Conservation (phyloP, 441 rosid species). For the Erodium chrysanthum region DNA sequence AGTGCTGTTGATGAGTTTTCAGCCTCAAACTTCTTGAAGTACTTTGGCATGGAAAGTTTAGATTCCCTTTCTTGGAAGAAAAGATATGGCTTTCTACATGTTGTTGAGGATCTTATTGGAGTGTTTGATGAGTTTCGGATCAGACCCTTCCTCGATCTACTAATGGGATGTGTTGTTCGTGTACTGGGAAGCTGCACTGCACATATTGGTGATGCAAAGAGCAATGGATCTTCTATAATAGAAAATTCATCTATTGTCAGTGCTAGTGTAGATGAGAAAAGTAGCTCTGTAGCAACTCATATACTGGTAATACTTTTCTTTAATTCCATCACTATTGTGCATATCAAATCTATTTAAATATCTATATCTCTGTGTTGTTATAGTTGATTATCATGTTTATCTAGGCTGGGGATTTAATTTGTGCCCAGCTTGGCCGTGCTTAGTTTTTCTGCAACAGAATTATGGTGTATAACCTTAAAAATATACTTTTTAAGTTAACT, state of each 20-base stretch:
- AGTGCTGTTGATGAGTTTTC: slow-evolving; percentile 38
- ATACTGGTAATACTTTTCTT: slow-evolving; percentile 36
- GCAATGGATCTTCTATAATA: slow-evolving; percentile 25
- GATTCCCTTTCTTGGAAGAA: slow-evolving; percentile 61
- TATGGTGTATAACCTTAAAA: background rate
- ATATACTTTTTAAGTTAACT: background rate
- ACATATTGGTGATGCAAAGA: slow-evolving; percentile 35
- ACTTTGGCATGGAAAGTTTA: slow-evolving; percentile 49
- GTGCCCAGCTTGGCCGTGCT: background rate
- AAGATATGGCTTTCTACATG: slow-evolving; percentile 76
- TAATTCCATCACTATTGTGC: slow-evolving; percentile 1
- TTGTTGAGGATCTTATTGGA: slow-evolving; percentile 62
- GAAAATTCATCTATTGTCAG: slow-evolving; percentile 18
- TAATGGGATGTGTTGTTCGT: slow-evolving; percentile 82
- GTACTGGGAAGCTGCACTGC: slow-evolving; percentile 48
- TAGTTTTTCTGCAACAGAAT: background rate
- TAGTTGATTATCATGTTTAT: slow-evolving; percentile 2
- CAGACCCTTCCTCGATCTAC: slow-evolving; percentile 63
- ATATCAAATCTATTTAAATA: background rate
- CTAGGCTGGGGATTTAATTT: background rate
- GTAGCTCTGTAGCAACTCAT: slow-evolving; percentile 22
- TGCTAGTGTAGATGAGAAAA: slow-evolving; percentile 26
- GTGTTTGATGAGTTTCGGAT: slow-evolving; percentile 70
- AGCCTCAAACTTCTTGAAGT: slow-evolving; percentile 37
- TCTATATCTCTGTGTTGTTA: background rate